Conservation (phyloP, 73 alveolate genomes). For the Blepharisma japonicum region DNA sequence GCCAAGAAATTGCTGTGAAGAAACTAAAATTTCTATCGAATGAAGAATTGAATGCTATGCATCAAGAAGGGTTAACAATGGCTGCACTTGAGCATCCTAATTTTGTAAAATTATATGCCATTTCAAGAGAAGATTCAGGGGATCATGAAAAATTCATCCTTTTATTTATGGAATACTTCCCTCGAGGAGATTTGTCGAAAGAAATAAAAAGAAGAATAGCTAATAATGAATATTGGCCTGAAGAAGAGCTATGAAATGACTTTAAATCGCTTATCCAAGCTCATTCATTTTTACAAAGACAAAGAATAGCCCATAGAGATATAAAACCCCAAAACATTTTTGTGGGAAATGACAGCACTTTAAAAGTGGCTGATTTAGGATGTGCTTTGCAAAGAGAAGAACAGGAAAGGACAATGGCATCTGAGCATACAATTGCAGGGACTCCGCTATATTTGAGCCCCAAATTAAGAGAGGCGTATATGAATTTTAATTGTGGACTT, state of each 20-base stretch:
- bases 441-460: neutral
- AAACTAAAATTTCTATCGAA: no score
- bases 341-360: constrained; percentile 34
- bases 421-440: neutral
- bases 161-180: neutral
- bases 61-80: neutral
- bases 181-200: neutral
- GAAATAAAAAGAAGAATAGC: neutral
- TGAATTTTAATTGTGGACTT: neutral
- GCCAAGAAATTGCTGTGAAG: no score
- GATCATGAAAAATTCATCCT: neutral
- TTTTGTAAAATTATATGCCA: neutral
- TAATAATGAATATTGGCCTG: neutral
- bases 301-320: constrained; percentile 49
- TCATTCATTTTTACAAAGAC: constrained; percentile 34
- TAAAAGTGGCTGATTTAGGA: constrained; percentile 50
- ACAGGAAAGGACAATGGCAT: neutral
- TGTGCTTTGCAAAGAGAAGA: neutral
- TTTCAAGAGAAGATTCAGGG: neutral
- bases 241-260: neutral
- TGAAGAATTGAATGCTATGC: no score
- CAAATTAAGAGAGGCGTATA: neutral
- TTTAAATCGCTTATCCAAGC: constrained; percentile 37
- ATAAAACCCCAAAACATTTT: constrained; percentile 56
- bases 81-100: neutral